Evolutionary conservation across 208 protist genomes (phyloP).

Genomic region (Wallacemonas sp.): DNA sequence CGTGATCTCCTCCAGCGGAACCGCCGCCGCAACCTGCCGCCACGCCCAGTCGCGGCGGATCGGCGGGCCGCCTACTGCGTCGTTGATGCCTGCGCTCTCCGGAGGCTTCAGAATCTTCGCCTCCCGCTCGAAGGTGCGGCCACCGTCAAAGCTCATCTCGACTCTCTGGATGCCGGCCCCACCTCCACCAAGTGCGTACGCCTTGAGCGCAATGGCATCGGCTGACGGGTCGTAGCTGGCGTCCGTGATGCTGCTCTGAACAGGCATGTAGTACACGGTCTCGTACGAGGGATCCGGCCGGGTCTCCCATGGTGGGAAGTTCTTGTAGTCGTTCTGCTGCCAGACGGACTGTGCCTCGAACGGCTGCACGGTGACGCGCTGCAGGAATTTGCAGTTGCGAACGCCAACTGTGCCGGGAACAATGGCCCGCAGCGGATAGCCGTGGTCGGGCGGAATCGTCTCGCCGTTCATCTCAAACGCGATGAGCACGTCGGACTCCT

Average conservation of each 20-base stretch:
- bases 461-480: slow-evolving; percentile 91
- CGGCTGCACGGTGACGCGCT: slow-evolving; percentile 37
- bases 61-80: neutral
- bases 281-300: slow-evolving; percentile 40
- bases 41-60: slow-evolving; percentile 43
- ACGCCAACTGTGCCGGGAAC: slow-evolving; percentile 78
- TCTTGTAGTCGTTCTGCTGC: slow-evolving; percentile 91
- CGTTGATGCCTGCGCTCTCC: neutral
- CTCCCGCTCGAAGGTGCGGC: slow-evolving; percentile 52
- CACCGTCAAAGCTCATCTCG: slow-evolving; percentile 79
- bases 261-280: slow-evolving; percentile 74
- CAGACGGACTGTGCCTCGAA: slow-evolving; percentile 59
- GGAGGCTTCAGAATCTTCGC: slow-evolving; percentile 27
- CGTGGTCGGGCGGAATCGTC: slow-evolving; percentile 70
- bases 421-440: slow-evolving; percentile 77
- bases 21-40: slow-evolving; percentile 30
- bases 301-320: slow-evolving; percentile 53
- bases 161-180: slow-evolving; percentile 79
- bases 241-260: slow-evolving; percentile 70
- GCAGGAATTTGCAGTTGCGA: slow-evolving; percentile 78
- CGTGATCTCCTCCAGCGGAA: slow-evolving; percentile 32
- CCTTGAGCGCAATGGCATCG: slow-evolving; percentile 45
- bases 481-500: slow-evolving; percentile 61
- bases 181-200: slow-evolving; percentile 73
- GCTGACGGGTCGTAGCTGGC: slow-evolving; percentile 31